Evolutionary conservation across 306 rosid genomes (phyloP).

Genomic region (Purshia tridentata): DNA sequence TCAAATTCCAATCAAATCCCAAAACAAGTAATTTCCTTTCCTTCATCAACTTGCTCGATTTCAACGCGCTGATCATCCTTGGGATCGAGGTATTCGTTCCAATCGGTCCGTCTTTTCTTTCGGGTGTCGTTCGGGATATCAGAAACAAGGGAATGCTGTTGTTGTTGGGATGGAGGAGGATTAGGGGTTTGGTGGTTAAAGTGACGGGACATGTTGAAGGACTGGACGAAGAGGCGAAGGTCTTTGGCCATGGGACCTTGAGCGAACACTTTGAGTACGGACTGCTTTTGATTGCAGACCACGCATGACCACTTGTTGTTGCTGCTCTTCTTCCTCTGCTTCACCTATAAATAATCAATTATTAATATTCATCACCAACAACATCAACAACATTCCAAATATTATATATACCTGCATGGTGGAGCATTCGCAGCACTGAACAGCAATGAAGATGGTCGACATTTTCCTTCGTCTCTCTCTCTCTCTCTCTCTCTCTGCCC

Average conservation of each 20-base stretch:
- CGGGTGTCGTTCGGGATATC: background rate
- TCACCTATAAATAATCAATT: constrained; percentile 51
- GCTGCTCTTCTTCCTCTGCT: constrained; percentile 61
- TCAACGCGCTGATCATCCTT: constrained; percentile 10
- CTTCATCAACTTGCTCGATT: background rate
- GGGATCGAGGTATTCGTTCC: constrained; percentile 65
- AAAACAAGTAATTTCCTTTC: constrained; percentile 1
- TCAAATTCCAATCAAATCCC: constrained; percentile 3
- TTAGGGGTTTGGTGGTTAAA: constrained; percentile 25
- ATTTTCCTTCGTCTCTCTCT: constrained; percentile 11
- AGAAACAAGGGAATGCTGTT: background rate
- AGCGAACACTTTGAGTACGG: constrained; percentile 69
- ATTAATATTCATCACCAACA: background rate
- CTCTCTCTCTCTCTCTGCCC: background rate
- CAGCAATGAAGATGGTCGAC: constrained; percentile 69
- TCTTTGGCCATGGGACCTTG: constrained; percentile 69
- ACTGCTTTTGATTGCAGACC: constrained; percentile 79
- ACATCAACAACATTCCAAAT: too few relatives aligned
- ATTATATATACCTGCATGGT: constrained; percentile 66
- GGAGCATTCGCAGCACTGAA: constrained; percentile 82
- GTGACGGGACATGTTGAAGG: constrained; percentile 72
- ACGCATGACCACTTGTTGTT: constrained; percentile 74
- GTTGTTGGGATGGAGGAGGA: background rate
- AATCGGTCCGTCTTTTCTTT: constrained; percentile 43
- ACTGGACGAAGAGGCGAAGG: constrained; percentile 73